Percentiles rank a stretch among this genome's conserved stretches.
phyloP scores from a whole-genome alignment of 2,329 filamentous ascomycete genomes.

The Metarhizium album region DNA sequence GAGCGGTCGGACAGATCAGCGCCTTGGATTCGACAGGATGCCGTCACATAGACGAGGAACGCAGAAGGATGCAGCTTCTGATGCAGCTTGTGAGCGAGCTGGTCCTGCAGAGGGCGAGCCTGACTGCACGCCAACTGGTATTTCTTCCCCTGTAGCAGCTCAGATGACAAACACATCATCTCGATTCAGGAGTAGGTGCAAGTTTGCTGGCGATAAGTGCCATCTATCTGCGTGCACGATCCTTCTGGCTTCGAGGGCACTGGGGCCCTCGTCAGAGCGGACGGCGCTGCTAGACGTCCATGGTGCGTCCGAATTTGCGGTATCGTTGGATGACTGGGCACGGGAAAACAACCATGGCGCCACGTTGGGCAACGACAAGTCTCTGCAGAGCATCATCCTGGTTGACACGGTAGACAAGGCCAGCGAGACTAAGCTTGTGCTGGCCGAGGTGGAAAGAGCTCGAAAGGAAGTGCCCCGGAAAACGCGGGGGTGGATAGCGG shows the following conservation, averaged over 20 bases:
- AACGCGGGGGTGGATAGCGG: conserved; percentile 25
- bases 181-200: conserved; percentile 16
- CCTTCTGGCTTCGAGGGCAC: conserved; percentile 32
- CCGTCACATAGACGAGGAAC: background rate
- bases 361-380: background rate
- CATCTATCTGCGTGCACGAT: conserved; percentile 25
- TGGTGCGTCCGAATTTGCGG: conserved; percentile 25
- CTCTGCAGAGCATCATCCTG: conserved; percentile 17
- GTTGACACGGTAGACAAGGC: conserved; percentile 28
- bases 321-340: conserved; percentile 26
- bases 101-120: background rate
- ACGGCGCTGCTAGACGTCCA: conserved; percentile 30
- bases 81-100: background rate
- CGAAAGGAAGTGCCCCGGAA: conserved; percentile 17
- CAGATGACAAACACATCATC: background rate
- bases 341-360: conserved; percentile 4
- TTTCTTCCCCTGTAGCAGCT: background rate
- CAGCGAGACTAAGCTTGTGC: conserved; percentile 20
- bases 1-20: background rate
- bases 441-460: conserved; percentile 20
- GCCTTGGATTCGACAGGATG: background rate
- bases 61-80: background rate
- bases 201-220: conserved; percentile 24
- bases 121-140: background rate
- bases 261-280: conserved; percentile 23